Evolutionary conservation across 2,329 filamentous ascomycete species (phyloP).

Genomic region (Sporothrix phasma): DNA sequence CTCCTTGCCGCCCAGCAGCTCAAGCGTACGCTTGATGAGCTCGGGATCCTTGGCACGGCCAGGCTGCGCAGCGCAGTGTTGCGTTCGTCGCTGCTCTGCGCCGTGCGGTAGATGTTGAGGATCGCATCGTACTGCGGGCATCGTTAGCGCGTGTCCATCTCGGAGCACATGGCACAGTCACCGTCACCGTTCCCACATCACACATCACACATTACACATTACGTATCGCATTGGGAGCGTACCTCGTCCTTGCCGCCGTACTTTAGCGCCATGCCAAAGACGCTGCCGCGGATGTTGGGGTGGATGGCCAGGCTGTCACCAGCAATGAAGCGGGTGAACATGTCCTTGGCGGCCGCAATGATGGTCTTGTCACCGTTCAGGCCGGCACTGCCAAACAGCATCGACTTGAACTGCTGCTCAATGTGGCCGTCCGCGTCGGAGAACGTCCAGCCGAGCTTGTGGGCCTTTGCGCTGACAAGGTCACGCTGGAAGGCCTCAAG

Average conservation of each 20-base stretch:
- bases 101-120: slow-evolving; percentile 63
- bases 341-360: slow-evolving; percentile 71
- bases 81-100: slow-evolving; percentile 74
- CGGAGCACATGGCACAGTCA: too few species aligned
- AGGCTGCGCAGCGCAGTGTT: slow-evolving; percentile 81
- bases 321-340: slow-evolving; percentile 75
- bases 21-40: slow-evolving; percentile 72
- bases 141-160: not conserved
- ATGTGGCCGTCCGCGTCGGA: slow-evolving; percentile 77
- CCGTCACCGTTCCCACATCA: too few species aligned
- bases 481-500: slow-evolving; percentile 76
- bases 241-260: slow-evolving; percentile 78
- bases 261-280: slow-evolving; percentile 75
- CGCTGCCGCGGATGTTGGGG: slow-evolving; percentile 79
- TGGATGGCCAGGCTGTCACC: slow-evolving; percentile 78
- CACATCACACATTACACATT: too few species aligned
- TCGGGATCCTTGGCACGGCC: slow-evolving; percentile 64
- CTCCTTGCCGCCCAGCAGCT: slow-evolving; percentile 63
- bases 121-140: slow-evolving; percentile 58
- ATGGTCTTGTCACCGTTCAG: slow-evolving; percentile 69
- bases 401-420: slow-evolving; percentile 85
- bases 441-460: slow-evolving; percentile 83
- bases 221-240: slow-evolving; percentile 20
- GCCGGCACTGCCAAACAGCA: slow-evolving; percentile 80
- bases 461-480: slow-evolving; percentile 67